Conservation (phyloP, 768 basidiomycete genomes). For the Tulasnella sp. region DNA sequence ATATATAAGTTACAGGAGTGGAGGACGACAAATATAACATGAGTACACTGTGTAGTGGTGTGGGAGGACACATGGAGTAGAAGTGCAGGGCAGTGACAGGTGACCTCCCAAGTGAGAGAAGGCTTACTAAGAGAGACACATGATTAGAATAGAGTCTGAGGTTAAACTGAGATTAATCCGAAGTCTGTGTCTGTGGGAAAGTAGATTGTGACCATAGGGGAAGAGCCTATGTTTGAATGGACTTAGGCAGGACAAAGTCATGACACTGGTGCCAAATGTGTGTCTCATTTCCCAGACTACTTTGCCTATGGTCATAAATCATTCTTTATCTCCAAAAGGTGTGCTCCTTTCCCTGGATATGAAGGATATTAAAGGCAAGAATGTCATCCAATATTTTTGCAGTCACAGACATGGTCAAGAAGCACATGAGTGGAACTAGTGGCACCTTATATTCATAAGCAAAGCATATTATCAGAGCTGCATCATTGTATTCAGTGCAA, state of each 20-base stretch:
- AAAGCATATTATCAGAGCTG: neutral
- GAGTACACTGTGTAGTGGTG: too few relatives aligned
- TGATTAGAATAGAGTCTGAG: too few relatives aligned
- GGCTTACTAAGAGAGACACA: too few relatives aligned
- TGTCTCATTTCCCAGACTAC: too few relatives aligned
- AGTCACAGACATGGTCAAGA: constrained; percentile 65
- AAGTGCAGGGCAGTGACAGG: too few relatives aligned
- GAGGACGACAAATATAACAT: too few relatives aligned
- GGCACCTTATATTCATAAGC: constrained; percentile 85
- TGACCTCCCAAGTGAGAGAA: too few relatives aligned
- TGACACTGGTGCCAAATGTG: constrained; percentile 64
- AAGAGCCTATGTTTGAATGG: constrained; percentile 89
- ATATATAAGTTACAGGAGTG: too few relatives aligned
- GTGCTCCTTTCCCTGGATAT: constrained; percentile 47
- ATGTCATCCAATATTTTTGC: constrained; percentile 53
- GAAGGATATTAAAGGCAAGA: constrained; percentile 46
- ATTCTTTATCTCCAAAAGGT: constrained; percentile 29
- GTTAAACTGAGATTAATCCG: too few relatives aligned
- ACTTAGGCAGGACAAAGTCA: constrained; percentile 65
- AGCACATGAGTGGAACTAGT: constrained; percentile 83
- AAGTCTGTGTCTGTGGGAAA: too few relatives aligned
- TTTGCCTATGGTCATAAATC: constrained; percentile 19
- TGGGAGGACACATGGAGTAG: too few relatives aligned
- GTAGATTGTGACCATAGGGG: constrained; percentile 81
- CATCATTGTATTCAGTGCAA: neutral